These are phyloP conservation scores for Ophiorrhiza pumila DNA, from an alignment of 257 asterid genomes.

Conservation along the genomic window DNA sequence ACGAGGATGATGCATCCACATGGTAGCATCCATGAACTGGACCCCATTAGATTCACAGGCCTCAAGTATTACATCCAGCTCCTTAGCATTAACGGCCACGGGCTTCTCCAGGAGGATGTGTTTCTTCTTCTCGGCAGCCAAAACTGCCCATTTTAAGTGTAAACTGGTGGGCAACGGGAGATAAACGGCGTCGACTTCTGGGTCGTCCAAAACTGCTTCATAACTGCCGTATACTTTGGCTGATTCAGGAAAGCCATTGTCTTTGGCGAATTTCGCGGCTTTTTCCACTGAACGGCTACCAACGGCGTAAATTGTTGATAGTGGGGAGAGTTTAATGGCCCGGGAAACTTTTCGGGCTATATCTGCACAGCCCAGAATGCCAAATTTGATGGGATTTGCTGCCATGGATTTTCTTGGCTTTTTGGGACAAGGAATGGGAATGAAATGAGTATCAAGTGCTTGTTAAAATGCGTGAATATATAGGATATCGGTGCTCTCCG, in stretches of 20 bases:
- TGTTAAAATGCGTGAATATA: not conserved
- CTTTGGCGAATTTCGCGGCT: conserved; percentile 46
- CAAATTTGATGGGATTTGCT: conserved; percentile 2
- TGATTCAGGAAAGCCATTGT: conserved; percentile 42
- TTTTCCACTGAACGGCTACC: conserved; percentile 58
- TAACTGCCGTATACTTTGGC: conserved; percentile 56
- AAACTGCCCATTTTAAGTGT: conserved; percentile 65
- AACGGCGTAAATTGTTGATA: conserved; percentile 47
- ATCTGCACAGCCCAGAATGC: conserved; percentile 66
- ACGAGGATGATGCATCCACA: conserved; percentile 88
- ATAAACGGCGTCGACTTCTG: conserved; percentile 69
- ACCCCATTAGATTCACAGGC: conserved; percentile 70
- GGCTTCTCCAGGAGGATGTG: conserved; percentile 72
- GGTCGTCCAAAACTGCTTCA: conserved; percentile 54
- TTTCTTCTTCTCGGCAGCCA: conserved; percentile 64
- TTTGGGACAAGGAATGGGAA: not conserved
- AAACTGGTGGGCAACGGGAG: conserved; percentile 64
- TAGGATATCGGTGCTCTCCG: too few relatives aligned
- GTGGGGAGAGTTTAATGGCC: conserved; percentile 45
- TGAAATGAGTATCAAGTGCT: not conserved
- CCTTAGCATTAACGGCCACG: conserved; percentile 48
- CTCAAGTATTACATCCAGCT: conserved; percentile 52
- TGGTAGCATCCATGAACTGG: conserved; percentile 76
- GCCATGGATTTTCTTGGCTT: not conserved
- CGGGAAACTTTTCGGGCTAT: conserved; percentile 57